Evolutionary conservation across 1,139 yeast species (phyloP).

Genomic region (Wickerhamiella pararugosa): DNA sequence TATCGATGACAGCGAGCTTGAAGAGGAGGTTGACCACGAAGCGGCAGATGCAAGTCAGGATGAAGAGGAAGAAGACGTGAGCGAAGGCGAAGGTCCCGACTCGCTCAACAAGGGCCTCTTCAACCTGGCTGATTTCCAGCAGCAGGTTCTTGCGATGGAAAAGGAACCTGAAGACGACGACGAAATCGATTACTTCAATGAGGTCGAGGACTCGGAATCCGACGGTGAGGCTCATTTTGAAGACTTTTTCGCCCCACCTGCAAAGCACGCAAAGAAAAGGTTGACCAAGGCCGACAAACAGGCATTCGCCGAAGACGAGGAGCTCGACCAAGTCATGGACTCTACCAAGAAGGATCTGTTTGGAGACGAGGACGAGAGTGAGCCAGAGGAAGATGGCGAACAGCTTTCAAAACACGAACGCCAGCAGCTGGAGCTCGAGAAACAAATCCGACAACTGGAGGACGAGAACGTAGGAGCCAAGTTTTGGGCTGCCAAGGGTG

Average conservation of each 20-base stretch:
- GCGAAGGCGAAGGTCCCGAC: constrained; percentile 27
- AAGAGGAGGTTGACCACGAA: constrained; percentile 16
- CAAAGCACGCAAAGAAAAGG: constrained; percentile 14
- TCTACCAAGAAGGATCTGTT: constrained; percentile 44
- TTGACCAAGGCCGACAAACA: constrained; percentile 17
- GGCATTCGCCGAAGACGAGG: constrained; percentile 29
- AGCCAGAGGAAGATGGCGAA: constrained; percentile 19
- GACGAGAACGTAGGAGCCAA: constrained; percentile 80
- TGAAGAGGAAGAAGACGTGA: constrained; percentile 12
- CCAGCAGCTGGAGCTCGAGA: constrained; percentile 62
- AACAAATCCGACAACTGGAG: constrained; percentile 66
- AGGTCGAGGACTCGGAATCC: constrained; percentile 18
- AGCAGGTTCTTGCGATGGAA: constrained; percentile 64
- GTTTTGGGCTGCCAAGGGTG: constrained; percentile 92
- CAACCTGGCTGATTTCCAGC: constrained; percentile 71
- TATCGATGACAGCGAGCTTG: constrained; percentile 13
- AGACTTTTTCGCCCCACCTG: constrained; percentile 29
- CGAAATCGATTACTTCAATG: constrained; percentile 37
- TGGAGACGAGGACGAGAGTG: constrained; percentile 25
- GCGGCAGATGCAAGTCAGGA: constrained; percentile 15
- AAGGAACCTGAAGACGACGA: constrained; percentile 36
- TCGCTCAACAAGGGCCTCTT: constrained; percentile 68
- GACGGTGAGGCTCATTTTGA: constrained; percentile 24
- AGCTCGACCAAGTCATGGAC: constrained; percentile 36
- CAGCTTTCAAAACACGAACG: constrained; percentile 66